Conservation (phyloP, 1,284 basidiomycete genomes). For the Trichosporon ovoides region DNA sequence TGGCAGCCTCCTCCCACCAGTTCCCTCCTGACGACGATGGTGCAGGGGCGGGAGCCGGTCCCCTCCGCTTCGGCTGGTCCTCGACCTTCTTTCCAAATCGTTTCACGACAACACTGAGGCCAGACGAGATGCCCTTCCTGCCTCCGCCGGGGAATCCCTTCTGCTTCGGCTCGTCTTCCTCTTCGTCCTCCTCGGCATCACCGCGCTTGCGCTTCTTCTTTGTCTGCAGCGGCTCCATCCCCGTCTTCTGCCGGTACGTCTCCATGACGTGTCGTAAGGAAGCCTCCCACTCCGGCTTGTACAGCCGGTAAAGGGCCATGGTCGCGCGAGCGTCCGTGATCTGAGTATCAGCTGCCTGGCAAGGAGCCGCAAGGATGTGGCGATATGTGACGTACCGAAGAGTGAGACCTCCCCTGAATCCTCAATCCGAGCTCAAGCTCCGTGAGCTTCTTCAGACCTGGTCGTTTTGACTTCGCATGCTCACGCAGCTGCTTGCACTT, state of each 20-base stretch:
- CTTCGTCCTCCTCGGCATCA: constrained; percentile 37
- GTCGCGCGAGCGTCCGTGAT: constrained; percentile 89
- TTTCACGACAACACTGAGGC: constrained; percentile 59
- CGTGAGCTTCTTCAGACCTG: constrained; percentile 74
- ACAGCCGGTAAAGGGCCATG: constrained; percentile 88
- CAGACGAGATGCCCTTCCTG: constrained; percentile 64
- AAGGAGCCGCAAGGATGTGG: neutral
- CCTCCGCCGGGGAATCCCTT: constrained; percentile 55
- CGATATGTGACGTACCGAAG: constrained; percentile 58
- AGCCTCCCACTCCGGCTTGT: constrained; percentile 78
- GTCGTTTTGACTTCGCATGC: constrained; percentile 58
- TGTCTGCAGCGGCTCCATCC: constrained; percentile 22
- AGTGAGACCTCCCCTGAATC: constrained; percentile 85
- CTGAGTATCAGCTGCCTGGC: constrained; percentile 48
- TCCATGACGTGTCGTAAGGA: constrained; percentile 43
- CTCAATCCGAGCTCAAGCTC: constrained; percentile 73
- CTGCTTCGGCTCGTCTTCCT: constrained; percentile 26
- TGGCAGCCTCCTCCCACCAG: constrained; percentile 21
- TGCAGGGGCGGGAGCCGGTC: constrained; percentile 10
- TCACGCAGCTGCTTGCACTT: constrained; percentile 52
- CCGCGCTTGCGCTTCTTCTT: constrained; percentile 33
- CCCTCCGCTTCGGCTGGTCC: constrained; percentile 17
- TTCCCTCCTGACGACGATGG: constrained; percentile 9
- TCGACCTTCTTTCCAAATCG: constrained; percentile 36
- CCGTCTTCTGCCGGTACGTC: constrained; percentile 38